Evolutionary conservation across 192 early-diverging fungal genomes (phyloP).

Genomic region (Backusella circina): DNA sequence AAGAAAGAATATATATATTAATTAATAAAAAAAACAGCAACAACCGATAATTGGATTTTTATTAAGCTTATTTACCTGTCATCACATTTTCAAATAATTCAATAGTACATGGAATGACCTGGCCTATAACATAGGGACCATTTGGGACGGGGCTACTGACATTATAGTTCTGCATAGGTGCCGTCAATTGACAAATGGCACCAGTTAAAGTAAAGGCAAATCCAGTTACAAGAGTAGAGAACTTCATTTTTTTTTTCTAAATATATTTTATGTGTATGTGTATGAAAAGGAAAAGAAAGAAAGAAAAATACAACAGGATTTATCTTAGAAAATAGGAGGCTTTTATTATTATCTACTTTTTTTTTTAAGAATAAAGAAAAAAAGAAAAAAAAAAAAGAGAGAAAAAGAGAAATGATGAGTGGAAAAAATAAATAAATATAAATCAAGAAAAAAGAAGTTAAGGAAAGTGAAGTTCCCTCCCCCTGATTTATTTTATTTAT

Average conservation of each 20-base stretch:
- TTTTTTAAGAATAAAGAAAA: background rate
- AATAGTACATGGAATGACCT: constrained; percentile 28
- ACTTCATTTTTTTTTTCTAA: constrained; percentile 13
- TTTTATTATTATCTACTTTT: background rate
- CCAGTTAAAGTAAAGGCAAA: background rate
- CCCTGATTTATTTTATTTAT: background rate
- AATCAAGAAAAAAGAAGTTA: background rate
- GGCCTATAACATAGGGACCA: constrained; percentile 25
- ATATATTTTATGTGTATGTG: background rate
- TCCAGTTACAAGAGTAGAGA: background rate
- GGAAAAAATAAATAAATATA: background rate
- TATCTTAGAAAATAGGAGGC: background rate
- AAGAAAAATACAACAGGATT: background rate
- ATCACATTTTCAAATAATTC: constrained; percentile 15
- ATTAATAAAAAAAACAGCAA: background rate
- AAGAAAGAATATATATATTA: background rate
- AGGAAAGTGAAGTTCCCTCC: background rate
- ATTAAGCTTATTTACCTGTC: constrained; percentile 17
- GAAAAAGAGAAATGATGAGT: no score
- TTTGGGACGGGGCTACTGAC: constrained; percentile 28
- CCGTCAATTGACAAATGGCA: constrained; percentile 23
- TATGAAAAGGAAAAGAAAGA: background rate
- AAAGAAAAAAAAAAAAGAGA: background rate
- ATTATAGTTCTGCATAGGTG: constrained; percentile 24
- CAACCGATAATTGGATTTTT: background rate